Evolutionary conservation across 441 rosid genomes (phyloP).

Genomic region (Jatropha podagrica): DNA sequence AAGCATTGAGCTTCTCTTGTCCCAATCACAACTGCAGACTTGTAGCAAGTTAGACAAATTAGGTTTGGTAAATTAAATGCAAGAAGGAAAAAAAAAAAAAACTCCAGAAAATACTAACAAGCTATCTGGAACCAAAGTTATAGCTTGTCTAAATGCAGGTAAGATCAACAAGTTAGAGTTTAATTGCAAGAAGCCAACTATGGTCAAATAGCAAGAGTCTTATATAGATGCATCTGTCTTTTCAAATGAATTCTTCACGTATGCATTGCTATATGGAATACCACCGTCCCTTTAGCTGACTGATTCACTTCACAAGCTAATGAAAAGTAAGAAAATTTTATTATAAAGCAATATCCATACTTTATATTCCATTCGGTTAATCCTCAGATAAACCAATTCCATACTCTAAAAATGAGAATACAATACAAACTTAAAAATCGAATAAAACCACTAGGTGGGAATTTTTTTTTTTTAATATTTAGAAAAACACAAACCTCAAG

Average conservation of each 20-base stretch:
- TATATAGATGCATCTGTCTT: background rate
- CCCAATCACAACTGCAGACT: slow-evolving; percentile 88
- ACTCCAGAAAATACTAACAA: background rate
- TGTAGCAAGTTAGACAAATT: slow-evolving; percentile 15
- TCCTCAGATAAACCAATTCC: background rate
- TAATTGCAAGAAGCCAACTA: background rate
- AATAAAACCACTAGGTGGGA: background rate
- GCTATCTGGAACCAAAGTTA: background rate
- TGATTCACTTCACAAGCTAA: no score
- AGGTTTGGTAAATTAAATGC: background rate
- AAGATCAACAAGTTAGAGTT: background rate
- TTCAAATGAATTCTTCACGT: background rate
- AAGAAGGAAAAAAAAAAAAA: background rate
- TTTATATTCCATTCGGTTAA: background rate
- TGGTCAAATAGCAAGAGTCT: background rate
- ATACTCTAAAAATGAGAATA: background rate
- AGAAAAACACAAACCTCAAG: slow-evolving; percentile 46
- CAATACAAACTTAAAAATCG: background rate
- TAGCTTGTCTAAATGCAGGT: background rate
- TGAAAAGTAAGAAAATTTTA: background rate
- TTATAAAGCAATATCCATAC: no score
- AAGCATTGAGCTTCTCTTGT: slow-evolving; percentile 54
- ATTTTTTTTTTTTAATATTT: background rate
- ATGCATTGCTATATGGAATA: background rate
- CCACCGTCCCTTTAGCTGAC: no score